These are phyloP conservation scores for Syncephalastrum racemosum DNA, from an alignment of 371 early-diverging fungal genomes.

Conservation along the genomic window DNA sequence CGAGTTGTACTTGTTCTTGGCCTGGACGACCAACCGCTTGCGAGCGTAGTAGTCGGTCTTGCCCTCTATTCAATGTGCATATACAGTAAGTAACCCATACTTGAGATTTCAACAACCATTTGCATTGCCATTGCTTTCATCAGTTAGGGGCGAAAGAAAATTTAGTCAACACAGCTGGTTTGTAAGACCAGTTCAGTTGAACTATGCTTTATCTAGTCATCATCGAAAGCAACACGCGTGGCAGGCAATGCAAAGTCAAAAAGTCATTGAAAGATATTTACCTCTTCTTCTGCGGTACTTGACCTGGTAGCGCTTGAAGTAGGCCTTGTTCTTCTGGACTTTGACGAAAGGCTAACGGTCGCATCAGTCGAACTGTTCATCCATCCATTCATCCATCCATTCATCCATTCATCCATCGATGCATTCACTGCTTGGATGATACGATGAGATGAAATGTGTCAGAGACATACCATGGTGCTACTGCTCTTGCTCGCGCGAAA, in stretches of 20 bases:
- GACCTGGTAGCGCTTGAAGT: conserved; percentile 99
- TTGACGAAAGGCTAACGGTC: conserved; percentile 42
- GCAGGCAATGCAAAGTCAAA: conserved; percentile 1
- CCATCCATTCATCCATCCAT: background rate
- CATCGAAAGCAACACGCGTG: conserved; percentile 2
- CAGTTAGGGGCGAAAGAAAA: conserved; percentile 93
- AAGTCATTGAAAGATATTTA: conserved; percentile 38
- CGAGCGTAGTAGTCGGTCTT: conserved; percentile 99
- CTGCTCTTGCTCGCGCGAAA: too few relatives aligned
- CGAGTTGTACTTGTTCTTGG: conserved; percentile 99
- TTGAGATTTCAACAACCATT: conserved; percentile 2
- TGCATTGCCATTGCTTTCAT: conserved; percentile 23
- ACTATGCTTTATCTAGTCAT: conserved; percentile 62
- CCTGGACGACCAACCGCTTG: conserved; percentile 91
- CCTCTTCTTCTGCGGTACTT: conserved; percentile 98
- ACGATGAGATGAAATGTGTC: too few relatives aligned
- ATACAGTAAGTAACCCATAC: background rate
- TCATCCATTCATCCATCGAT: conserved; percentile 9
- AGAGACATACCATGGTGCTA: too few relatives aligned
- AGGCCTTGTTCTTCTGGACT: conserved; percentile 66
- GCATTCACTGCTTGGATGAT: background rate
- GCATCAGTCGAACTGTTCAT: background rate
- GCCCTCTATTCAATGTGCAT: conserved; percentile 74
- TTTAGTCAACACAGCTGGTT: conserved; percentile 44
- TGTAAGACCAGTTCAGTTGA: conserved; percentile 62